Conservation (phyloP, 108 stramenopile genomes). For the Parmales sp. region DNA sequence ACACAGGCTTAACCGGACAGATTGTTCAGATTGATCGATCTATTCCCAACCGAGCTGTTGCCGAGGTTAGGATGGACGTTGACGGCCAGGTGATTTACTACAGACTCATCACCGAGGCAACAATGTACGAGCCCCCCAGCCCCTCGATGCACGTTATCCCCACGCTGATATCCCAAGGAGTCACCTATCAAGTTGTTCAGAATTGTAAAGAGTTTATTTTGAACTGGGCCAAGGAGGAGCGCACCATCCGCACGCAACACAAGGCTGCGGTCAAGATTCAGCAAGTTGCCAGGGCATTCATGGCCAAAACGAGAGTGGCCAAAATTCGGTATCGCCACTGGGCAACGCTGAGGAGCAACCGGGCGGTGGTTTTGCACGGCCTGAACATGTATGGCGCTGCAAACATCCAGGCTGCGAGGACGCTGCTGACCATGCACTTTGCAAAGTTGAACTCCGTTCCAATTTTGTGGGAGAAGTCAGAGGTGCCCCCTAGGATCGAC, state of each 20-base stretch:
- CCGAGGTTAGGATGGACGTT: constrained; percentile 8
- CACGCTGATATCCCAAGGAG: neutral
- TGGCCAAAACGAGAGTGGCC: neutral
- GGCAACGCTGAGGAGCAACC: neutral
- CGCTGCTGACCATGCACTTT: neutral
- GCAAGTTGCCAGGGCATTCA: neutral
- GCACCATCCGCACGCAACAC: neutral
- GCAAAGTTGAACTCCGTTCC: neutral
- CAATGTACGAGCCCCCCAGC: constrained; percentile 2
- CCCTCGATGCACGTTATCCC: neutral
- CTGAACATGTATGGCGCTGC: neutral
- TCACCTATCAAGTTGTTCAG: neutral
- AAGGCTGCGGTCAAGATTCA: neutral
- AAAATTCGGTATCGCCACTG: constrained; percentile 6
- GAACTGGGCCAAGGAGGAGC: constrained; percentile 3
- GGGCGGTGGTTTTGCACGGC: neutral
- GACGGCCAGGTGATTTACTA: constrained; percentile 5
- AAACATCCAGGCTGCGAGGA: neutral
- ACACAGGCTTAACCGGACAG: constrained; percentile 1
- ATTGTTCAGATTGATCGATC: neutral
- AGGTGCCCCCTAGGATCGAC: constrained; percentile 2
- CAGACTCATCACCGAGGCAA: constrained; percentile 8
- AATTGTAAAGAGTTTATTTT: neutral
- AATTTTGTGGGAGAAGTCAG: neutral
- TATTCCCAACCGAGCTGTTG: neutral